Percentiles rank a stretch among this genome's conserved stretches.
Evolutionary conservation across 2,329 filamentous ascomycete genomes (phyloP).

Genomic region (Lecanosticta acicola): DNA sequence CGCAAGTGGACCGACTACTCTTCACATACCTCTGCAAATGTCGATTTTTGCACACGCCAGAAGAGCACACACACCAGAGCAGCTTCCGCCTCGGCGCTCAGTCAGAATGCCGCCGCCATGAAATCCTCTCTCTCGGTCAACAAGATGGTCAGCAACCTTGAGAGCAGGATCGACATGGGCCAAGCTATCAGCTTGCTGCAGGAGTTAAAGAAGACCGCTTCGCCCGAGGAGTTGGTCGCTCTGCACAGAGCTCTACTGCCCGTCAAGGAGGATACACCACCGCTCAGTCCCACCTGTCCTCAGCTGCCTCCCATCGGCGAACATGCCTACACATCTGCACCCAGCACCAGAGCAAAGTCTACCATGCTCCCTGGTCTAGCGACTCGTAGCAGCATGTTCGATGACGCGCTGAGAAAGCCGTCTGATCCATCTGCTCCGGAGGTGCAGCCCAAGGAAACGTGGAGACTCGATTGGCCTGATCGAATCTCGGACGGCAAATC

Average conservation of each 20-base stretch:
- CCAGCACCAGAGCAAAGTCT: conserved; percentile 29
- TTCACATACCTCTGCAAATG: conserved; percentile 5
- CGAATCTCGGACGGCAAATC: conserved; percentile 3
- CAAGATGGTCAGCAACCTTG: conserved; percentile 13
- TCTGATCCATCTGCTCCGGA: conserved; percentile 1
- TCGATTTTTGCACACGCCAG: background rate
- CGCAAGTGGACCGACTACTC: conserved; percentile 10
- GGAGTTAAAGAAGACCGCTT: conserved; percentile 44
- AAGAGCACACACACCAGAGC: conserved; percentile 7
- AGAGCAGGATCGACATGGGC: conserved; percentile 37
- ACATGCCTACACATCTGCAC: conserved; percentile 10
- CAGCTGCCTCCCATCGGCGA: conserved; percentile 18
- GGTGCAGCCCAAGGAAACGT: conserved; percentile 4
- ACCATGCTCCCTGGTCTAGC: conserved; percentile 37
- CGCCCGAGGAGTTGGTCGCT: conserved; percentile 45
- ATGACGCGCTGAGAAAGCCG: conserved; percentile 15
- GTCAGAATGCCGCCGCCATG: conserved; percentile 7
- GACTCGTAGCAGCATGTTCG: conserved; percentile 19
- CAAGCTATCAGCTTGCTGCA: conserved; percentile 43
- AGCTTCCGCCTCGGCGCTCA: conserved; percentile 8
- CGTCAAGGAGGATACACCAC: conserved; percentile 24
- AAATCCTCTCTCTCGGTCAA: conserved; percentile 10
- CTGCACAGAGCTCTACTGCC: conserved; percentile 35
- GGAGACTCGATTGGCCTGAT: conserved; percentile 14
- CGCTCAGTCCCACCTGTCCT: conserved; percentile 9